Evolutionary conservation across 805 yeast genomes (phyloP).

Genomic region (Kregervanrija fluxuum): DNA sequence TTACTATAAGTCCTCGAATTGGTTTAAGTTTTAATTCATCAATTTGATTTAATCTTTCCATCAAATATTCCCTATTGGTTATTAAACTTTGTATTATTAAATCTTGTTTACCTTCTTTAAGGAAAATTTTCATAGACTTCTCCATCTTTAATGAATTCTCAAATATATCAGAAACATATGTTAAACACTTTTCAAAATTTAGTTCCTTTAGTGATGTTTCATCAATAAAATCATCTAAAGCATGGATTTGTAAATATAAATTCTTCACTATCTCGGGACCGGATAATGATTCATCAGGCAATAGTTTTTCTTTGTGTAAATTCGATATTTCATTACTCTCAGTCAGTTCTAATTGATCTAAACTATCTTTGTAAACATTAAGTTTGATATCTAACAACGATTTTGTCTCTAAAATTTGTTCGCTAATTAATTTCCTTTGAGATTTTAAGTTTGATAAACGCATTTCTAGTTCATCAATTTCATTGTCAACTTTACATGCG

Average conservation of each 20-base stretch:
- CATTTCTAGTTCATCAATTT: conserved; percentile 33
- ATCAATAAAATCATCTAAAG: conserved; percentile 18
- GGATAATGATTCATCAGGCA: neutral
- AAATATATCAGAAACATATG: conserved; percentile 22
- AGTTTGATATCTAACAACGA: conserved; percentile 44
- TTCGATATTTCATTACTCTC: conserved; percentile 15
- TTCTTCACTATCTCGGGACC: conserved; percentile 13
- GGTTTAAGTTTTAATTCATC: conserved; percentile 9
- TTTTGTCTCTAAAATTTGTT: conserved; percentile 38
- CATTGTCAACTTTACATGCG: conserved; percentile 27
- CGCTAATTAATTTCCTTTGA: conserved; percentile 28
- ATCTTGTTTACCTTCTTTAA: conserved; percentile 12
- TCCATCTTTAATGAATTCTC: conserved; percentile 20
- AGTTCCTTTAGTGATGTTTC: conserved; percentile 13
- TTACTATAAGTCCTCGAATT: conserved; percentile 13
- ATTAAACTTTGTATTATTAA: conserved; percentile 10
- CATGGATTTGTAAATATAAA: conserved; percentile 19
- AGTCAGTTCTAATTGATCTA: conserved; percentile 17
- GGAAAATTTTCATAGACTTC: conserved; percentile 11
- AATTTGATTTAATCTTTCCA: conserved; percentile 11
- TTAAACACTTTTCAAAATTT: conserved; percentile 16
- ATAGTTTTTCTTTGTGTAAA: conserved; percentile 2
- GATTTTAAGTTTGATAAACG: conserved; percentile 27
- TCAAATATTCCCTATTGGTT: conserved; percentile 8
- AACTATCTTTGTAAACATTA: conserved; percentile 34